These are phyloP conservation scores for Tylopilus sp. DNA, from an alignment of 1,284 basidiomycete species.

Conservation along the genomic window DNA sequence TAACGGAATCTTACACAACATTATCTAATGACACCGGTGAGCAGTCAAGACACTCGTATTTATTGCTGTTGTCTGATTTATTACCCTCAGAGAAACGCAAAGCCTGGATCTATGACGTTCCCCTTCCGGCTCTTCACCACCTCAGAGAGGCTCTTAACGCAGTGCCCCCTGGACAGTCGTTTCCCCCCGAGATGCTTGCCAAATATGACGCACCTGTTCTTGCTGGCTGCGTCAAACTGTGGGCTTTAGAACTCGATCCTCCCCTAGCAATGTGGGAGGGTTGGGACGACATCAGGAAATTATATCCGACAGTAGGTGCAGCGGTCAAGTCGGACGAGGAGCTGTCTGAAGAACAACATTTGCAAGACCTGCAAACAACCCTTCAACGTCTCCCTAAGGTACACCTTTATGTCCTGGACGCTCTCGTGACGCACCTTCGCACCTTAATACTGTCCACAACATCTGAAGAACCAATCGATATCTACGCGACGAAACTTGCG, in stretches of 20 bases:
- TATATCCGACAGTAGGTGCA: constrained; percentile 76
- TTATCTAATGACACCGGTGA: constrained; percentile 61
- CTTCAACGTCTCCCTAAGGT: constrained; percentile 73
- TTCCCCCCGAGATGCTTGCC: constrained; percentile 60
- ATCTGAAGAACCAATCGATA: constrained; percentile 64
- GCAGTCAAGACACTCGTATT: constrained; percentile 21
- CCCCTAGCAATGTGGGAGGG: constrained; percentile 79
- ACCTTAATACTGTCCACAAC: constrained; percentile 70
- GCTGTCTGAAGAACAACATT: constrained; percentile 49
- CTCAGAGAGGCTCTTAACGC: constrained; percentile 79
- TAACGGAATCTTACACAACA: constrained; percentile 62
- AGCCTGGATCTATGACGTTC: constrained; percentile 90
- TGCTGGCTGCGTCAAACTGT: constrained; percentile 80
- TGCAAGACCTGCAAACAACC: constrained; percentile 64
- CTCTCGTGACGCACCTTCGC: constrained; percentile 72
- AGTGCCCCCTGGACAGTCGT: constrained; percentile 58
- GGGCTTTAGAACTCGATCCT: constrained; percentile 81
- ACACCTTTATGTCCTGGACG: constrained; percentile 80
- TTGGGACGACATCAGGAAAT: constrained; percentile 82
- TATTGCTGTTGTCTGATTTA: constrained; percentile 5
- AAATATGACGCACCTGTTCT: constrained; percentile 84
- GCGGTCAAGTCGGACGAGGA: constrained; percentile 49
- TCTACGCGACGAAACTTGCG: constrained; percentile 82
- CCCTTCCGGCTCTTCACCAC: constrained; percentile 74
- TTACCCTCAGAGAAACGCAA: constrained; percentile 68